These are phyloP conservation scores for Colletotrichum zoysiae DNA, from an alignment of 2,329 filamentous ascomycete genomes.

Conservation along the genomic window DNA sequence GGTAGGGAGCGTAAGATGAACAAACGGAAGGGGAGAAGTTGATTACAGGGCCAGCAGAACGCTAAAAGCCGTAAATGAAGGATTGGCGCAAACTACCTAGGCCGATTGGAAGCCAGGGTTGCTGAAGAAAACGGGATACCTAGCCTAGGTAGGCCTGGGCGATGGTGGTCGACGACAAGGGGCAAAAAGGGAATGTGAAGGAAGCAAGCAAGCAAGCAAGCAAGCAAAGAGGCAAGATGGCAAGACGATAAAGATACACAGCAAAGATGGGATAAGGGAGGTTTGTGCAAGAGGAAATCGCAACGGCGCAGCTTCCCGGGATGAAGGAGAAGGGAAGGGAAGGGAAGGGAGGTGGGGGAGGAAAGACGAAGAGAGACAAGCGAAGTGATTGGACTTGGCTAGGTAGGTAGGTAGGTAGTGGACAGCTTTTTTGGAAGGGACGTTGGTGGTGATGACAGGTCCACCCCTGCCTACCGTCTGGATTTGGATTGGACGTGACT, in stretches of 20 bases:
- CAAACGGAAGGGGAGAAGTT: neutral
- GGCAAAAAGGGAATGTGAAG: slow-evolving; percentile 10
- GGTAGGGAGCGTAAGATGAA: slow-evolving; percentile 3
- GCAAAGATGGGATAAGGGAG: neutral
- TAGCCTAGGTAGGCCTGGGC: neutral
- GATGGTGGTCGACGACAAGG: slow-evolving; percentile 15
- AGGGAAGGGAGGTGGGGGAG: neutral
- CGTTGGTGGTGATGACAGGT: slow-evolving; percentile 10
- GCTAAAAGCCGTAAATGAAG: slow-evolving; percentile 13
- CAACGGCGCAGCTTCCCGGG: neutral
- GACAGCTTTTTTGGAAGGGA: neutral
- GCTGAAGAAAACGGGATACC: slow-evolving; percentile 5
- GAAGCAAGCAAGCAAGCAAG: neutral
- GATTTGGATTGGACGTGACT: slow-evolving; percentile 1
- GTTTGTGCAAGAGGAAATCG: neutral
- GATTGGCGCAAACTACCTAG: slow-evolving; percentile 1
- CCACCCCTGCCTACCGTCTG: slow-evolving; percentile 8
- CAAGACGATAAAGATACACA: slow-evolving; percentile 7
- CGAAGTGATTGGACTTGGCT: neutral
- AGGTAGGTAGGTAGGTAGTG: too few species aligned
- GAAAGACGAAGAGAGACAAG: neutral
- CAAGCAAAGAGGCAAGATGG: neutral
- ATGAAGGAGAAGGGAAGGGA: neutral
- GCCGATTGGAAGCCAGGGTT: neutral
- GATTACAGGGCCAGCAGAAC: slow-evolving; percentile 21